A percentile compares a stretch with the other conserved stretches of the same genome.
Conservation (phyloP, 768 basidiomycete genomes). For the Terana coerulea region DNA sequence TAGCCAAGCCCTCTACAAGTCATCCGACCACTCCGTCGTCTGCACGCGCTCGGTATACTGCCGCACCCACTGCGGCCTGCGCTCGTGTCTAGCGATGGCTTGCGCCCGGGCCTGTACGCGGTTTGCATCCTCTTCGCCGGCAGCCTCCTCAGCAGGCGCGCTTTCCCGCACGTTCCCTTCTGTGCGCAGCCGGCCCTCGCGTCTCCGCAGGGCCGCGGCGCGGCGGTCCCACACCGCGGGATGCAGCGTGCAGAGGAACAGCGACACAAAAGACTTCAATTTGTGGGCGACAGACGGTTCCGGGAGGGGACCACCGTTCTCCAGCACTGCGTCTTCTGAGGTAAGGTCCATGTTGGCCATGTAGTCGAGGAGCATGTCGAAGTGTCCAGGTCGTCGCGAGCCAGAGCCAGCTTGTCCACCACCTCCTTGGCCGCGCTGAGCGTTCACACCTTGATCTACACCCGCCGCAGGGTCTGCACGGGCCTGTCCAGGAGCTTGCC, state of each 20-base stretch:
- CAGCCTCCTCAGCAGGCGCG: conserved; percentile 16
- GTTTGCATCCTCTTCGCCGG: conserved; percentile 4
- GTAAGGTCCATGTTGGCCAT: conserved; percentile 57
- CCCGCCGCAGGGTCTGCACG: conserved; percentile 17
- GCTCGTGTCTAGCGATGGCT: conserved; percentile 44
- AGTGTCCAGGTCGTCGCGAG: conserved; percentile 21
- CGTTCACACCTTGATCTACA: conserved; percentile 8
- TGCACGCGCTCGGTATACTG: conserved; percentile 63
- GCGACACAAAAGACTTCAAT: conserved; percentile 45
- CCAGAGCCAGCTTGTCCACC: not conserved
- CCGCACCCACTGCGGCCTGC: conserved; percentile 58
- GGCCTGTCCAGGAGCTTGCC: conserved; percentile 20
- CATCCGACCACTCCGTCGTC: conserved; percentile 66
- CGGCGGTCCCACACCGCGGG: conserved; percentile 75
- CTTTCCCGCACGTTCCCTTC: conserved; percentile 46
- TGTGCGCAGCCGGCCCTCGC: conserved; percentile 66
- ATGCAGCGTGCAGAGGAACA: conserved; percentile 61
- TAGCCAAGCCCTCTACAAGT: conserved; percentile 37
- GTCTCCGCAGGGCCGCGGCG: conserved; percentile 48
- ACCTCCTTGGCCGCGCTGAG: conserved; percentile 10
- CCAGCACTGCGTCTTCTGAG: conserved; percentile 51
- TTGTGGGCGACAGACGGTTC: conserved; percentile 52
- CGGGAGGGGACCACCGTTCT: conserved; percentile 22
- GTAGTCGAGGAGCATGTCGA: conserved; percentile 40
- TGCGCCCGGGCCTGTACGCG: conserved; percentile 37